Evolutionary conservation across 192 early-diverging fungal species (phyloP).

Genomic region (Coemansia asiatica): DNA sequence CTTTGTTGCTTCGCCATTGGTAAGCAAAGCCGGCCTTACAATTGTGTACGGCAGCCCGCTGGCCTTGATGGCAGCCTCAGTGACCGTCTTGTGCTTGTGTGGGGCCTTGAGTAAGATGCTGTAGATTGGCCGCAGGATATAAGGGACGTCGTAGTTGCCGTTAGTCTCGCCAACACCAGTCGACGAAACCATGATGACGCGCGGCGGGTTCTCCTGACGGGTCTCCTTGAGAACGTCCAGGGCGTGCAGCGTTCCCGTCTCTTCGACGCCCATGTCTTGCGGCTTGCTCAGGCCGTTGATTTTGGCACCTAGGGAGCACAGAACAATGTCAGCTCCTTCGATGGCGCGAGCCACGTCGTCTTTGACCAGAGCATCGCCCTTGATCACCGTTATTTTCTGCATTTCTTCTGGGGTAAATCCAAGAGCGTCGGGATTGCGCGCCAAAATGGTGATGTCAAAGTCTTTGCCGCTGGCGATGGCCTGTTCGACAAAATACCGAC

Average conservation of each 20-base stretch:
- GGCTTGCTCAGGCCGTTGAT: conserved; percentile 13
- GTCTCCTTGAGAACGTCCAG: conserved; percentile 34
- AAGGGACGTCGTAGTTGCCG: conserved; percentile 32
- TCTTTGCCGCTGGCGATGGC: conserved; percentile 19
- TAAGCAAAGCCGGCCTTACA: conserved; percentile 52
- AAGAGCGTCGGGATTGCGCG: conserved; percentile 41
- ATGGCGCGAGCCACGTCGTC: conserved; percentile 37
- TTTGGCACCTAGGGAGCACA: conserved; percentile 43
- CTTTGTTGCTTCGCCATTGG: conserved; percentile 29
- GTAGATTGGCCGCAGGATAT: conserved; percentile 27
- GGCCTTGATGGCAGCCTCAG: conserved; percentile 29
- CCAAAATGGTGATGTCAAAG: conserved; percentile 29
- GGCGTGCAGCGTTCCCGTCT: conserved; percentile 6
- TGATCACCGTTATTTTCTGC: conserved; percentile 28
- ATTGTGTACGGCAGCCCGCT: conserved; percentile 47
- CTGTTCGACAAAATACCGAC: conserved; percentile 38
- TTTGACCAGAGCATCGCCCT: conserved; percentile 45
- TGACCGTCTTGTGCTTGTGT: conserved; percentile 30
- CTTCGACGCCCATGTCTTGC: conserved; percentile 32
- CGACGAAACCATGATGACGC: conserved; percentile 46
- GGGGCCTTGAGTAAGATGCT: conserved; percentile 17
- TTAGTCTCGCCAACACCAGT: conserved; percentile 30
- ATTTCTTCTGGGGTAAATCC: conserved; percentile 43
- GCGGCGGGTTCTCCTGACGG: conserved; percentile 18
- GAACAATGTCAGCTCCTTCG: conserved; percentile 33